These are phyloP conservation scores for Erodium moschatum DNA, from an alignment of 441 rosid genomes.

Conservation along the genomic window DNA sequence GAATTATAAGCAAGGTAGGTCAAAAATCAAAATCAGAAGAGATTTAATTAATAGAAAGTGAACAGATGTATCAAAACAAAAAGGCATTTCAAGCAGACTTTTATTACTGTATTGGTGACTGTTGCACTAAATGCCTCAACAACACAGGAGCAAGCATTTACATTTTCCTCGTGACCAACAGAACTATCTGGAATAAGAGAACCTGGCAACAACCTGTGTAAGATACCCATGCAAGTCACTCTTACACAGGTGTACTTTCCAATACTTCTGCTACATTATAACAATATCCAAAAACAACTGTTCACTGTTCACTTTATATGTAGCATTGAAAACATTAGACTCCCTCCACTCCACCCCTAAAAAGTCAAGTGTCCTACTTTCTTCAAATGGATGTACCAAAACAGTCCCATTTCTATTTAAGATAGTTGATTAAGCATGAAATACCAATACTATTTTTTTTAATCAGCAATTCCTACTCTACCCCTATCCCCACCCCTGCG, in stretches of 20 bases:
- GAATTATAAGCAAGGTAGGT: slow-evolving; percentile 7
- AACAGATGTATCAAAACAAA: neutral
- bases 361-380: neutral
- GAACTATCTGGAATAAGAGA: neutral
- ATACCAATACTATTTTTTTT: too few relatives aligned
- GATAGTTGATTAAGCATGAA: neutral
- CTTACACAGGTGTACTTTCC: too few relatives aligned
- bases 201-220: neutral
- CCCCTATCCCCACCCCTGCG: too few relatives aligned
- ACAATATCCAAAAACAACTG: neutral
- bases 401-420: neutral
- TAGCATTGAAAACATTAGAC: neutral
- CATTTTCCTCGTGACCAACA: neutral
- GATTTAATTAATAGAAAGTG: neutral
- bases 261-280: neutral
- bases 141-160: neutral
- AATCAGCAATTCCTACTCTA: too few relatives aligned
- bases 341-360: neutral
- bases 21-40: too few relatives aligned
- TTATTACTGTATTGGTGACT: neutral
- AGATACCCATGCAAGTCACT: neutral
- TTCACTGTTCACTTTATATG: neutral
- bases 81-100: neutral
- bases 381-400: neutral
- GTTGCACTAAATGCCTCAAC: neutral